Evolutionary conservation across 2,329 filamentous ascomycete species (phyloP).

Genomic region (Phaeosphaeria sp.): DNA sequence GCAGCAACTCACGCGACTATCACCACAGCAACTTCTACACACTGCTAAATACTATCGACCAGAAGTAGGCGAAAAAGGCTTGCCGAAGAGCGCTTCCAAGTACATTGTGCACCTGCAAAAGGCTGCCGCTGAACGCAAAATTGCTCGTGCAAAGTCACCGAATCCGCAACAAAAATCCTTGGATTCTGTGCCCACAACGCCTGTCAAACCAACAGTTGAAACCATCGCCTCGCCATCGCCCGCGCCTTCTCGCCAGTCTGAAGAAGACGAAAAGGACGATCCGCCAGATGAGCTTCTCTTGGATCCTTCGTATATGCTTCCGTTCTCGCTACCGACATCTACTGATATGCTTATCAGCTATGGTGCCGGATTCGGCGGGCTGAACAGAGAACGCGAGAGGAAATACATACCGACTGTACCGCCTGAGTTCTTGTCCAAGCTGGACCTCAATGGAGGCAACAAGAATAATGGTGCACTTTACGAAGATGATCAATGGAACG

Average conservation of each 20-base stretch:
- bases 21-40: conserved; percentile 87
- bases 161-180: conserved; percentile 45
- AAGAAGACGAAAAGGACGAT: conserved; percentile 69
- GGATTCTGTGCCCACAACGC: conserved; percentile 40
- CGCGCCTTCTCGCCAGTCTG: conserved; percentile 42
- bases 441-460: conserved; percentile 66
- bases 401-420: conserved; percentile 97
- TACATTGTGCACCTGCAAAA: conserved; percentile 83
- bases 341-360: conserved; percentile 98
- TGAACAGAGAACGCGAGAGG: conserved; percentile 87
- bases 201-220: conserved; percentile 34
- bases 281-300: conserved; percentile 78
- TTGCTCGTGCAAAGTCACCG: conserved; percentile 35
- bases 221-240: conserved; percentile 36
- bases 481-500: conserved; percentile 41
- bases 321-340: conserved; percentile 92
- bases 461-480: conserved; percentile 41
- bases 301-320: conserved; percentile 89
- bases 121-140: conserved; percentile 64
- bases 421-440: conserved; percentile 86
- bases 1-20: conserved; percentile 84
- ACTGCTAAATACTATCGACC: conserved; percentile 90
- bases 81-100: conserved; percentile 87
- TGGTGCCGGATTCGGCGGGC: conserved; percentile 89
- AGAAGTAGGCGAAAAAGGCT: conserved; percentile 91